Evolutionary conservation across 2,329 filamentous ascomycete genomes (phyloP), one percentile per base, ranked within the genome.

Genomic region (Sarocladiaceae sp.): DNA sequence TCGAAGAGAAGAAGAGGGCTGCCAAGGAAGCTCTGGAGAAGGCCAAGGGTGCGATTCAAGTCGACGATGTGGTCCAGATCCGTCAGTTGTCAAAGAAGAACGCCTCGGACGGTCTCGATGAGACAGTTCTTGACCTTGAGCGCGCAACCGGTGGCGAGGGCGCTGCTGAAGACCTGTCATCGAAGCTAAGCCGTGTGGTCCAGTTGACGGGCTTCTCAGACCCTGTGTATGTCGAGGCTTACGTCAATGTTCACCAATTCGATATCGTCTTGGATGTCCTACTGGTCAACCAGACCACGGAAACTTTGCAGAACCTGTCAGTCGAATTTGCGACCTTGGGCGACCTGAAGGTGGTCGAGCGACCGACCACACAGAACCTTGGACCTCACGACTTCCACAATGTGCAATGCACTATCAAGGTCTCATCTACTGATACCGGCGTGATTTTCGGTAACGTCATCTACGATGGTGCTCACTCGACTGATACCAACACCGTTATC

Each of bases 361-460:
- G 92, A 57, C 94, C 94, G 37, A 95, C 91, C 2, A 97, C 94
- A 4, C 94, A 97, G 70, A 99, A 97, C 65, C 81, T 99, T 12
- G 91, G 87, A 2, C 90, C 91, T 1, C 91, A 97, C 66, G 94
- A 97, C 70, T 99, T 99, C 78, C 84, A 96, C 74, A 97, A 97
- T 65, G 91, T 99, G 28, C 94, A 99, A 71, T 93, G 92, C 66
- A 99, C 94, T 11, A 95, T 99, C 78, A 97, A 97, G 75, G 94
- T 99, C 20, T 96, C 91, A 3, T 96, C 91, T 6, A 99, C 94
- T 3, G 94, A 99, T 66, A 97, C 94, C 2, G 94, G 94, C 53
- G 94, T 99, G 59, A 99, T 99, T 61, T 99, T 99, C 63, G 94
- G 94, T 60, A 99, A 99, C 65, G 92, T 99, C 22, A 89, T 99